phyloP scores from a whole-genome alignment of 208 protist species.

The Novymonas esmeraldas region DNA sequence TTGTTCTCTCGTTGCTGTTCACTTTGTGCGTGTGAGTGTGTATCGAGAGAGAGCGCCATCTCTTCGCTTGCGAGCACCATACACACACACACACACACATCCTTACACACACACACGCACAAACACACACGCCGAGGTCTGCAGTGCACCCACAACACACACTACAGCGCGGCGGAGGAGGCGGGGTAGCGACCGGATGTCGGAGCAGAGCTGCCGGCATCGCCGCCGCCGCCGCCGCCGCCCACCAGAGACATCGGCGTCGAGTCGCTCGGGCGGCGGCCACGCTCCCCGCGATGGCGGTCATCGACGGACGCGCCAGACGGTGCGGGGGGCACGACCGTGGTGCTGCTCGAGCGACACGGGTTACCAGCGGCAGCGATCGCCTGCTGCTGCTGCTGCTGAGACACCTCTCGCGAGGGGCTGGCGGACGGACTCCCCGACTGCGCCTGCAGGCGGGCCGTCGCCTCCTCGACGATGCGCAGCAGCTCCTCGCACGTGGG shows the following conservation, averaged over 20 bases:
- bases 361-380: not conserved
- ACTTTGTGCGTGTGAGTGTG: too few species aligned
- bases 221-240: not conserved
- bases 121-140: not conserved
- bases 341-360: not conserved
- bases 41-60: too few species aligned
- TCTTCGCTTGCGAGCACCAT: not conserved
- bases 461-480: conserved; percentile 52
- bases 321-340: not conserved
- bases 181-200: not conserved
- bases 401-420: conserved; percentile 30
- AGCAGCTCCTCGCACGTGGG: conserved; percentile 86
- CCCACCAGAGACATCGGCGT: conserved; percentile 2
- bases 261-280: not conserved
- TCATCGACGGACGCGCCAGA: not conserved
- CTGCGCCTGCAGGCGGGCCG: conserved; percentile 41
- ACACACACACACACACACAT: not conserved
- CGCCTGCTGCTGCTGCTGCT: conserved; percentile 3
- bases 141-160: not conserved
- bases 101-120: not conserved
- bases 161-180: conserved; percentile 1
- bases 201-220: conserved; percentile 3
- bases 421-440: conserved; percentile 31
- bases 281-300: not conserved
- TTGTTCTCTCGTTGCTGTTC: too few species aligned